These are phyloP conservation scores for Phytophthora colocasiae DNA, from an alignment of 352 stramenopile genomes.

Conservation along the genomic window DNA sequence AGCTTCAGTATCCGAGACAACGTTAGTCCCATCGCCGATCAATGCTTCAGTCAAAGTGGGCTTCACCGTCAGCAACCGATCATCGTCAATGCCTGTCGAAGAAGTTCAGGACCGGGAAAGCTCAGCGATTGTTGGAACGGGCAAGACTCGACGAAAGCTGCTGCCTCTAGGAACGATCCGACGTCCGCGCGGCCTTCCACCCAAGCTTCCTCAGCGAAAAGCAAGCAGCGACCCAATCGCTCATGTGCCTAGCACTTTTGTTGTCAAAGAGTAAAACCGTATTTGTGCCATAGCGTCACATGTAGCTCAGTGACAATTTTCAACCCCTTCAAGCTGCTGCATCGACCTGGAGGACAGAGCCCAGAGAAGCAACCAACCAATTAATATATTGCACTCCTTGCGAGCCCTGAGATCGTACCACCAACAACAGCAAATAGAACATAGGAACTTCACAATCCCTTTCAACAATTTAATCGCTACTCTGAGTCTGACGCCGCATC, in stretches of 20 bases:
- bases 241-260: slow-evolving; percentile 17
- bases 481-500: neutral
- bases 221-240: slow-evolving; percentile 23
- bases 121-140: slow-evolving; percentile 18
- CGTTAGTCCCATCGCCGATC: slow-evolving; percentile 13
- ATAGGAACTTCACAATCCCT: slow-evolving; percentile 2
- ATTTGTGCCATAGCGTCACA: slow-evolving; percentile 29
- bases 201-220: slow-evolving; percentile 20
- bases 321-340: slow-evolving; percentile 5
- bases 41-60: slow-evolving; percentile 19
- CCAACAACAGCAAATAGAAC: neutral
- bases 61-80: slow-evolving; percentile 18
- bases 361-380: slow-evolving; percentile 19
- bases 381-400: slow-evolving; percentile 28
- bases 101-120: slow-evolving; percentile 26
- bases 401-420: no score
- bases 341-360: slow-evolving; percentile 11
- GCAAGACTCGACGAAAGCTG: slow-evolving; percentile 32
- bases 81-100: slow-evolving; percentile 15
- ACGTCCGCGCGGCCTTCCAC: slow-evolving; percentile 21
- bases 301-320: slow-evolving; percentile 12
- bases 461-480: neutral
- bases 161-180: slow-evolving; percentile 19
- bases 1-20: neutral
- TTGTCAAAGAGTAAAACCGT: slow-evolving; percentile 23